A percentile compares a stretch with the other conserved stretches of the same genome.
Evolutionary conservation across 331 rosid genomes (phyloP).

Genomic region (Rhamnella rubrinervis): DNA sequence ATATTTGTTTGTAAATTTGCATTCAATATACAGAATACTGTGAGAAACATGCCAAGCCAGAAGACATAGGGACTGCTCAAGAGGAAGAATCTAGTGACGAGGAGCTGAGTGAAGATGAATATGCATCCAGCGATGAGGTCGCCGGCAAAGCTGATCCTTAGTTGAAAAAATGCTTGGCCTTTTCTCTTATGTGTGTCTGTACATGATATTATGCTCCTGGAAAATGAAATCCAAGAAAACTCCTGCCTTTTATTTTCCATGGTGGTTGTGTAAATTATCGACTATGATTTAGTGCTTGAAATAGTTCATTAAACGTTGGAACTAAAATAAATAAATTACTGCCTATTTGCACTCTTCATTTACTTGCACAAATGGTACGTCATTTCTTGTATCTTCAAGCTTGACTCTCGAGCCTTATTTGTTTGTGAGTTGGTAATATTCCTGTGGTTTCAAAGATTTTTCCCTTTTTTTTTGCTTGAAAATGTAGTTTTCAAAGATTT

Average conservation of each 20-base stretch:
- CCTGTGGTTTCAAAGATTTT: too few relatives aligned
- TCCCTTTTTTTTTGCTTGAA: too few relatives aligned
- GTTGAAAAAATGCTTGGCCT: conserved; percentile 18
- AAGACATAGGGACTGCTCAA: conserved; percentile 52
- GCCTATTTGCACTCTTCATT: too few relatives aligned
- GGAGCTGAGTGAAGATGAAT: conserved; percentile 79
- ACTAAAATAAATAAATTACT: not conserved
- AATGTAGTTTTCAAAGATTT: too few relatives aligned
- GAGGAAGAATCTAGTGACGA: conserved; percentile 75
- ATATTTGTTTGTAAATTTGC: conserved; percentile 5
- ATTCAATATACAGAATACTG: conserved; percentile 55
- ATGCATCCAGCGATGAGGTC: conserved; percentile 63
- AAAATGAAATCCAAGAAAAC: conserved; percentile 37
- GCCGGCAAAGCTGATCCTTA: conserved; percentile 81
- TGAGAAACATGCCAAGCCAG: conserved; percentile 83
- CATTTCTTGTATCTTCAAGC: too few relatives aligned
- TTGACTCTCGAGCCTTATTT: too few relatives aligned
- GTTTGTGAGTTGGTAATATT: too few relatives aligned
- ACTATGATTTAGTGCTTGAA: conserved; percentile 38
- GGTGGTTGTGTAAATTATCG: conserved; percentile 44
- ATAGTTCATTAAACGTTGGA: conserved; percentile 18
- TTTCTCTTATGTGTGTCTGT: conserved; percentile 26
- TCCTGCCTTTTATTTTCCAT: conserved; percentile 29
- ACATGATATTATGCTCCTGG: conserved; percentile 37
- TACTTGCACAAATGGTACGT: too few relatives aligned